phyloP scores from a whole-genome alignment of 257 asterid genomes.

The Salvia hispanica region DNA sequence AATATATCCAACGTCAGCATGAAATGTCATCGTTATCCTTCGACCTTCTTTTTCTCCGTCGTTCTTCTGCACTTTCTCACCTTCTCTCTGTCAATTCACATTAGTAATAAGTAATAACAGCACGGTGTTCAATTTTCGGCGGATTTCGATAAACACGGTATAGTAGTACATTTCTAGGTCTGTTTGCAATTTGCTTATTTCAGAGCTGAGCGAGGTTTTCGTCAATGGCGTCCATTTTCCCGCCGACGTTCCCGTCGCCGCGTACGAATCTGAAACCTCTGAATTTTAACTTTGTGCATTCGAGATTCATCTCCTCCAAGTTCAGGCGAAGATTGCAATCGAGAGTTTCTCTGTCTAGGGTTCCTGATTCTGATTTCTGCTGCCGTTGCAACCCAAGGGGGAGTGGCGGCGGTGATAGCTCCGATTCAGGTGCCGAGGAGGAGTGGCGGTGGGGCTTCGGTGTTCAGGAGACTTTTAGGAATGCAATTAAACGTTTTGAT shows the following conservation, averaged over 20 bases:
- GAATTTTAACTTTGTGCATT: constrained; percentile 38
- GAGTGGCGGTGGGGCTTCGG: constrained; percentile 69
- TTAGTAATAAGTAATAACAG: neutral
- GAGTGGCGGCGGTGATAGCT: constrained; percentile 36
- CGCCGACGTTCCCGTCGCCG: constrained; percentile 55
- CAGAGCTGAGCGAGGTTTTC: constrained; percentile 24
- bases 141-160: neutral
- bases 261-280: constrained; percentile 45
- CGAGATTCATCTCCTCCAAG: constrained; percentile 44
- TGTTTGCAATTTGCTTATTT: neutral
- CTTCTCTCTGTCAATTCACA: neutral
- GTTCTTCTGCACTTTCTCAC: constrained; percentile 1
- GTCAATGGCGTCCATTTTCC: constrained; percentile 70
- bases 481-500: constrained; percentile 56
- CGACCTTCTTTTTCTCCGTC: constrained; percentile 27
- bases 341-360: constrained; percentile 44
- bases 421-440: constrained; percentile 42
- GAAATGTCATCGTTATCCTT: constrained; percentile 30
- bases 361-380: constrained; percentile 44
- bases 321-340: constrained; percentile 37
- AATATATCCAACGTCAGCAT: constrained; percentile 33
- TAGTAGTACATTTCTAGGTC: neutral
- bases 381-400: constrained; percentile 59
- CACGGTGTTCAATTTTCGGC: neutral
- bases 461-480: constrained; percentile 59